Evolutionary conservation across 495 filamentous ascomycete genomes (phyloP).

Genomic region (Acidomyces sp.): DNA sequence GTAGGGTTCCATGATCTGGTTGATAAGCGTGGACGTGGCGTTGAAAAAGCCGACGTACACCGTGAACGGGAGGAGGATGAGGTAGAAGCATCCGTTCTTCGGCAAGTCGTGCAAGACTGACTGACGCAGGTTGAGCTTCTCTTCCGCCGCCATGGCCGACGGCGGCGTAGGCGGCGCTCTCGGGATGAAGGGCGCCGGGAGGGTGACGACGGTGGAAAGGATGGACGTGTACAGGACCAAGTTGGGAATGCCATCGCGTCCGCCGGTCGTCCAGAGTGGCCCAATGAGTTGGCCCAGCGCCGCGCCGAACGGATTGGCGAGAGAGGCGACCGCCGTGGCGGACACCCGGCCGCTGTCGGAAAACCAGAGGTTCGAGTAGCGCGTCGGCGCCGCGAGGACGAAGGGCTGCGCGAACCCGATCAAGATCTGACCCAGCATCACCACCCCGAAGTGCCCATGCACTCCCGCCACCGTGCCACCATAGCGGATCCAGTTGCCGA

Average conservation of each 20-base stretch:
- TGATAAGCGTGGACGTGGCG: constrained; percentile 72
- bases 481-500: constrained; percentile 90
- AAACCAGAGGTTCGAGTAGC: constrained; percentile 90
- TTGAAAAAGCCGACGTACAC: constrained; percentile 92
- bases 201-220: constrained; percentile 56
- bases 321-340: constrained; percentile 71
- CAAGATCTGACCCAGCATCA: constrained; percentile 91
- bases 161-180: constrained; percentile 57
- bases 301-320: constrained; percentile 80
- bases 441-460: constrained; percentile 52
- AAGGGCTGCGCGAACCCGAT: constrained; percentile 86
- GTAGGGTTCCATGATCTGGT: constrained; percentile 79
- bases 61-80: constrained; percentile 61
- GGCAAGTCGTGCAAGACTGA: constrained; percentile 19
- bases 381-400: constrained; percentile 75
- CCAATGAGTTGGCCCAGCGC: constrained; percentile 77
- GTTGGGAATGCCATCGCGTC: constrained; percentile 53
- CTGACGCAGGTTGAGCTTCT: constrained; percentile 44
- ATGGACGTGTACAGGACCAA: constrained; percentile 82
- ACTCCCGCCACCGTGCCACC: constrained; percentile 50
- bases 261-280: constrained; percentile 54
- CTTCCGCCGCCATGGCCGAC: constrained; percentile 32
- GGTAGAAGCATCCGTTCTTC: constrained; percentile 53
- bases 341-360: constrained; percentile 67
- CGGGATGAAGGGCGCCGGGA: constrained; percentile 83